Conservation (phyloP, 1,284 basidiomycete genomes). For the Leccinum fallax region DNA sequence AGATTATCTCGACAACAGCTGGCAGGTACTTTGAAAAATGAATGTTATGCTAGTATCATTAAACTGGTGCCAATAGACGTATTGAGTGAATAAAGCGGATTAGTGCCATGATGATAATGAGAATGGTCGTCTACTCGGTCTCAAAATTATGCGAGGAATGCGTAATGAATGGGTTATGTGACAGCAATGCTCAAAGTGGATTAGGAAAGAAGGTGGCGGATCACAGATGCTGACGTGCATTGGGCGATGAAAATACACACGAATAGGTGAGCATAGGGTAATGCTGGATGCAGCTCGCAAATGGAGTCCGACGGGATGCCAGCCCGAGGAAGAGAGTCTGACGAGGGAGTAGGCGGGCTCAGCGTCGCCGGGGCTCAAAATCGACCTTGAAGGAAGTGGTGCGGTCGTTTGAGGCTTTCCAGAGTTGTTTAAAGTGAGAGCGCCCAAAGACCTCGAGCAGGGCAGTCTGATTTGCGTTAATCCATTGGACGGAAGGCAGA, state of each 20-base stretch:
- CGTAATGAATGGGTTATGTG: slow-evolving; percentile 39
- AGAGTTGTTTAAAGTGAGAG: slow-evolving; percentile 68
- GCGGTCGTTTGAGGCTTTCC: slow-evolving; percentile 69
- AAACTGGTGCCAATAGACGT: slow-evolving; percentile 31
- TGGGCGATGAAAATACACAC: slow-evolving; percentile 13
- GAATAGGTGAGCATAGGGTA: slow-evolving; percentile 11
- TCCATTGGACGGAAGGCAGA: slow-evolving; percentile 74
- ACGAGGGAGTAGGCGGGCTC: slow-evolving; percentile 21
- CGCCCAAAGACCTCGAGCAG: slow-evolving; percentile 73
- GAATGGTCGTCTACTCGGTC: slow-evolving; percentile 35
- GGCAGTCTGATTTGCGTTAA: slow-evolving; percentile 63
- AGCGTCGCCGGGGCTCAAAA: slow-evolving; percentile 41
- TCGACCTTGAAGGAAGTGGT: slow-evolving; percentile 74
- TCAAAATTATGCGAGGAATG: slow-evolving; percentile 37
- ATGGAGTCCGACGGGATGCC: slow-evolving; percentile 22
- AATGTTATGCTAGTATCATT: slow-evolving; percentile 33
- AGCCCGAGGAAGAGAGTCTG: slow-evolving; percentile 19
- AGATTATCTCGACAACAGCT: slow-evolving; percentile 14
- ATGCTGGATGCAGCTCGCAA: slow-evolving; percentile 18
- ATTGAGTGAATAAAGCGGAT: slow-evolving; percentile 35
- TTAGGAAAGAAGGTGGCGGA: slow-evolving; percentile 26
- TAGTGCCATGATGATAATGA: slow-evolving; percentile 37
- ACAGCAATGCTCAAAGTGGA: slow-evolving; percentile 35
- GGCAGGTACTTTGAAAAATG: slow-evolving; percentile 25
- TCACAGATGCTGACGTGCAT: slow-evolving; percentile 29